Evolutionary conservation across 345 rosid genomes (phyloP).

Genomic region (Raphanus raphanistrum): DNA sequence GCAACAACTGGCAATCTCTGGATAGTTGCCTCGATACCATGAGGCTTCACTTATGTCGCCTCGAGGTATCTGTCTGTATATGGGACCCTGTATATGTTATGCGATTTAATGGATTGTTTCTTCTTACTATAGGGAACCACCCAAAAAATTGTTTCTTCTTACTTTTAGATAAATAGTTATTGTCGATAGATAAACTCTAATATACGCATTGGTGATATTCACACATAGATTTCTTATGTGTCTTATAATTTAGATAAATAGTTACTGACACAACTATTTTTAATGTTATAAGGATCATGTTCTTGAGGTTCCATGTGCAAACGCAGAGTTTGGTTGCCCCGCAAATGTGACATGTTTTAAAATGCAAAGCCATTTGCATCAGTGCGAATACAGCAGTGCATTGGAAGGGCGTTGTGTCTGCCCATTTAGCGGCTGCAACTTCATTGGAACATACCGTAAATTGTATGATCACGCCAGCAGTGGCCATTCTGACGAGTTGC

Average conservation of each 20-base stretch:
- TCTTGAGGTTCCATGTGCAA: background rate
- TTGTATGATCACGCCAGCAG: background rate
- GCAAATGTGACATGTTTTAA: background rate
- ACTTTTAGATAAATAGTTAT: too few relatives aligned
- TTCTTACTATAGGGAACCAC: too few relatives aligned
- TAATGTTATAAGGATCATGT: background rate
- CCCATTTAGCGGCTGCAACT: background rate
- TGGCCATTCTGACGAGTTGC: background rate
- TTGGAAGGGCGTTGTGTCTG: background rate
- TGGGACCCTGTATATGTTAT: background rate
- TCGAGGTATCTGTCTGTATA: background rate
- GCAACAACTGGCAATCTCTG: background rate
- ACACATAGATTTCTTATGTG: background rate
- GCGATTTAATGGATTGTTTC: too few relatives aligned
- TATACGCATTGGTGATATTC: background rate
- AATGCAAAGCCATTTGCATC: too few relatives aligned
- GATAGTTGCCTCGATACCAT: background rate
- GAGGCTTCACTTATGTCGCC: background rate
- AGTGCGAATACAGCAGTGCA: background rate
- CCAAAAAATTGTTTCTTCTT: too few relatives aligned
- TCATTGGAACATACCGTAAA: background rate
- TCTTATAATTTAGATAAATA: background rate
- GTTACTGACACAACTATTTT: background rate
- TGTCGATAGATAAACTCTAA: too few relatives aligned
- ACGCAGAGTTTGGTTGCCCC: background rate